A percentile compares a stretch with the other conserved stretches of the same genome.
Conservation (phyloP, 805 yeast species). For the Saccharomycodes ludwigii region DNA sequence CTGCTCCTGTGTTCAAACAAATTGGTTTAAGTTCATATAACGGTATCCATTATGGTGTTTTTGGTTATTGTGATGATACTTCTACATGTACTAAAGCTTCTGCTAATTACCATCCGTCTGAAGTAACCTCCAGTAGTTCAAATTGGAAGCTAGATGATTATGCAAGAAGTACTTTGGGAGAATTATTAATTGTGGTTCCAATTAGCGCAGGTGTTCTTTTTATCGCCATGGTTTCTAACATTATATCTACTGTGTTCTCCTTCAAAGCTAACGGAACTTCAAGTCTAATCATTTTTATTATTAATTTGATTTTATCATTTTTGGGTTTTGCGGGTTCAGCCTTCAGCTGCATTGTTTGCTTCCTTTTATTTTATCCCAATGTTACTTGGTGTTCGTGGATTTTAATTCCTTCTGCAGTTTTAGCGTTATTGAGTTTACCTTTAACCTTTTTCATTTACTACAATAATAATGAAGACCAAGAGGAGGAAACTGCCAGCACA, state of each 20-base stretch:
- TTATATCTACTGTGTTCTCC: conserved; percentile 13
- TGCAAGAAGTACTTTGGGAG: conserved; percentile 40
- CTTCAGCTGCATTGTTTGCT: conserved; percentile 39
- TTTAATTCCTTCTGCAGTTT: conserved; percentile 51
- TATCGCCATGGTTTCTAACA: conserved; percentile 27
- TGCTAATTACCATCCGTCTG: conserved; percentile 31
- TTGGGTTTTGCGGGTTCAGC: conserved; percentile 44
- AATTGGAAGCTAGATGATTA: conserved; percentile 37
- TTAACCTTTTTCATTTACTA: conserved; percentile 26
- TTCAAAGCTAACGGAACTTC: background rate
- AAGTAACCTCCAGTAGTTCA: conserved; percentile 17
- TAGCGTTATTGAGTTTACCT: conserved; percentile 40
- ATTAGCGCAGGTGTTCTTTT: conserved; percentile 55
- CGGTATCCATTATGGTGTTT: conserved; percentile 42
- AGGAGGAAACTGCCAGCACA: conserved; percentile 3
- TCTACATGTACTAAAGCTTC: conserved; percentile 31
- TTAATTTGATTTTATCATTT: conserved; percentile 33
- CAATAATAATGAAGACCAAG: conserved; percentile 4
- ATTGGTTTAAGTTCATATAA: conserved; percentile 39
- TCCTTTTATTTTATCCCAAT: conserved; percentile 52
- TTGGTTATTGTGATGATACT: conserved; percentile 45
- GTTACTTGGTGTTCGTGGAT: conserved; percentile 66
- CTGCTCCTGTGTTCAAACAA: conserved; percentile 42
- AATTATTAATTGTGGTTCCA: conserved; percentile 48
- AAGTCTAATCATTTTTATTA: conserved; percentile 23